A percentile compares a stretch with the other conserved stretches of the same genome.
Evolutionary conservation across 306 rosid genomes (phyloP).

Genomic region (Biancaea sappan): DNA sequence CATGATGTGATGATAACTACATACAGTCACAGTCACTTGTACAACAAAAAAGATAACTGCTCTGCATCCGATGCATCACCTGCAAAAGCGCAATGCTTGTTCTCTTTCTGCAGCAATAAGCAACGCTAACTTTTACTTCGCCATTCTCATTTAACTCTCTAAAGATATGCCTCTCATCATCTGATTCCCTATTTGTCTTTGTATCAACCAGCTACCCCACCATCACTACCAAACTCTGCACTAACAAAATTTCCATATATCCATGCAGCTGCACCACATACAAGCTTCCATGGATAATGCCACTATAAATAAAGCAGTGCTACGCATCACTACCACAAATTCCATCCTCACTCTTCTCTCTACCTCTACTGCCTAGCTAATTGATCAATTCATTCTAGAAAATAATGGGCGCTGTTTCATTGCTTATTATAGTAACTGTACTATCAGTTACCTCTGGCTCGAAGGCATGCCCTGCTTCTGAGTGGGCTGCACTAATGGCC

Average conservation of each 20-base stretch:
- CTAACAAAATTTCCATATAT: slow-evolving; percentile 22
- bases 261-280: background rate
- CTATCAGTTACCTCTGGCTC: slow-evolving; percentile 4
- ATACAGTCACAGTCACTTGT: too few relatives aligned
- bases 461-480: slow-evolving; percentile 59
- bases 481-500: slow-evolving; percentile 66
- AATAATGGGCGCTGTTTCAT: slow-evolving; percentile 27
- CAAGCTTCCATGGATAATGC: background rate
- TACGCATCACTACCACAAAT: background rate
- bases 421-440: slow-evolving; percentile 16
- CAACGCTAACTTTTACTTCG: background rate
- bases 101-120: slow-evolving; percentile 19
- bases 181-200: background rate
- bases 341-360: background rate
- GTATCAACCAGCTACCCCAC: background rate
- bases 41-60: too few relatives aligned
- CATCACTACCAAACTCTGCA: background rate
- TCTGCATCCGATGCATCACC: slow-evolving; percentile 1
- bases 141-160: background rate
- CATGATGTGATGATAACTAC: too few relatives aligned
- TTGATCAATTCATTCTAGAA: background rate
- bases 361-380: background rate
- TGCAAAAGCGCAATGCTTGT: slow-evolving; percentile 13
- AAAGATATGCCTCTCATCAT: background rate
- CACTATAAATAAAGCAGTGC: background rate